phyloP scores from a whole-genome alignment of 73 alveolate species.

The Paramecium octaurelia region DNA sequence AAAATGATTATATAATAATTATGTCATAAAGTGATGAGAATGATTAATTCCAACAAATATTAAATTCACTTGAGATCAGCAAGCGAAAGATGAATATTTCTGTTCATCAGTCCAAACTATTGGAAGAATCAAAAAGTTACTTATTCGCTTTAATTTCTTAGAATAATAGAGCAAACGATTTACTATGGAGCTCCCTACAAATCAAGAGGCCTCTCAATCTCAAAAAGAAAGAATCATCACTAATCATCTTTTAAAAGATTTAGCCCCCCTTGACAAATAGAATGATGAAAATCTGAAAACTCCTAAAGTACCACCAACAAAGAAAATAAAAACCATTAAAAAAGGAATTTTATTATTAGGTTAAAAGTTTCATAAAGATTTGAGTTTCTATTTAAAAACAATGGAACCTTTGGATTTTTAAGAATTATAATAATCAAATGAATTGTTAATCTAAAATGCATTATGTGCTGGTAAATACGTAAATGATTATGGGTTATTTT shows the following conservation, averaged over 20 bases:
- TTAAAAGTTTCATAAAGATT: background rate
- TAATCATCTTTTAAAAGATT: background rate
- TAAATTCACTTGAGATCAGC: background rate
- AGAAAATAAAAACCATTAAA: background rate
- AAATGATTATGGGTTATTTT: conserved; percentile 25
- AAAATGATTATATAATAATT: conserved; percentile 21
- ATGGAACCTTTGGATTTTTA: background rate
- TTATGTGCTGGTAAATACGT: conserved; percentile 26
- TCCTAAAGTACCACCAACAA: background rate
- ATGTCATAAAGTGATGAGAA: background rate
- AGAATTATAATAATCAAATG: background rate
- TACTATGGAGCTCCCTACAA: conserved; percentile 5
- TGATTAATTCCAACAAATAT: background rate
- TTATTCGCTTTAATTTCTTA: background rate
- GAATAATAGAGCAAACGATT: background rate
- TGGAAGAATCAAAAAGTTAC: conserved; percentile 29
- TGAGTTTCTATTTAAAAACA: background rate
- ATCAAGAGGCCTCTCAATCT: background rate
- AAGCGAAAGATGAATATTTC: background rate
- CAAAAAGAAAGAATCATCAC: conserved; percentile 6
- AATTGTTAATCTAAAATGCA: background rate
- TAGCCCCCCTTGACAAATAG: background rate
- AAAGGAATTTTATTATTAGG: background rate
- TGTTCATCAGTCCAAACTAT: background rate
- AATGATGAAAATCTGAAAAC: background rate